Evolutionary conservation across 495 filamentous ascomycete species (phyloP).

Genomic region (Trichoderma parareesei): DNA sequence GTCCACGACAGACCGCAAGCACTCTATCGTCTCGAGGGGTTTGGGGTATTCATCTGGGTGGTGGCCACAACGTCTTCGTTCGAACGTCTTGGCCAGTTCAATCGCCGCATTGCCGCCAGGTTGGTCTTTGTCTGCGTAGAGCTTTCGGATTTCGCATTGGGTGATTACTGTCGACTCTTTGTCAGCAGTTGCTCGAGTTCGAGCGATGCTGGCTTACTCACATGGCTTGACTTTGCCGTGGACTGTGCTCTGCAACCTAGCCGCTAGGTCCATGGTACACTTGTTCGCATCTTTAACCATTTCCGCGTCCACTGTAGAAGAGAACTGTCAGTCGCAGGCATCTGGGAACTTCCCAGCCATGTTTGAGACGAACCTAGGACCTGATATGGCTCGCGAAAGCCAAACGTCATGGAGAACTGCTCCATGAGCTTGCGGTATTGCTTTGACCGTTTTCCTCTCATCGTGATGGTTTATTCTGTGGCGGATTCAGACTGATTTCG

Average conservation of each 20-base stretch:
- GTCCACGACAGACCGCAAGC: slow-evolving; percentile 69
- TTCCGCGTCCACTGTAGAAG: slow-evolving; percentile 60
- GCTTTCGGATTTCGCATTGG: slow-evolving; percentile 55
- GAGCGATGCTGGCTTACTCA: slow-evolving; percentile 33
- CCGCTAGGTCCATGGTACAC: slow-evolving; percentile 75
- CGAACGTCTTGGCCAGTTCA: slow-evolving; percentile 61
- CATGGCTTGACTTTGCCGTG: slow-evolving; percentile 73
- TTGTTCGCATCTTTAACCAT: slow-evolving; percentile 63
- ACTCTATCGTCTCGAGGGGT: slow-evolving; percentile 68
- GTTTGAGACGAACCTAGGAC: slow-evolving; percentile 52
- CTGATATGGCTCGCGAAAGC: slow-evolving; percentile 90
- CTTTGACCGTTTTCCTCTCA: slow-evolving; percentile 75
- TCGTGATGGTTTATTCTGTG: not conserved
- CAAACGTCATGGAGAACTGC: slow-evolving; percentile 73
- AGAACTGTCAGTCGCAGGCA: not conserved
- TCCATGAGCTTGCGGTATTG: slow-evolving; percentile 96
- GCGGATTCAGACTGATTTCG: not conserved
- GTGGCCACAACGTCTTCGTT: slow-evolving; percentile 84
- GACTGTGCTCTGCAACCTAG: slow-evolving; percentile 61
- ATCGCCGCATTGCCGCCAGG: slow-evolving; percentile 52
- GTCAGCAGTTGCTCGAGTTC: not conserved
- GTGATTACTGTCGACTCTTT: slow-evolving; percentile 29
- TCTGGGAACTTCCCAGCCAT: not conserved
- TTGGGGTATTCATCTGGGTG: slow-evolving; percentile 61
- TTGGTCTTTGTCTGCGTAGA: slow-evolving; percentile 52